Conservation (phyloP, 192 early-diverging fungal species). For the Coemansia sp. region DNA sequence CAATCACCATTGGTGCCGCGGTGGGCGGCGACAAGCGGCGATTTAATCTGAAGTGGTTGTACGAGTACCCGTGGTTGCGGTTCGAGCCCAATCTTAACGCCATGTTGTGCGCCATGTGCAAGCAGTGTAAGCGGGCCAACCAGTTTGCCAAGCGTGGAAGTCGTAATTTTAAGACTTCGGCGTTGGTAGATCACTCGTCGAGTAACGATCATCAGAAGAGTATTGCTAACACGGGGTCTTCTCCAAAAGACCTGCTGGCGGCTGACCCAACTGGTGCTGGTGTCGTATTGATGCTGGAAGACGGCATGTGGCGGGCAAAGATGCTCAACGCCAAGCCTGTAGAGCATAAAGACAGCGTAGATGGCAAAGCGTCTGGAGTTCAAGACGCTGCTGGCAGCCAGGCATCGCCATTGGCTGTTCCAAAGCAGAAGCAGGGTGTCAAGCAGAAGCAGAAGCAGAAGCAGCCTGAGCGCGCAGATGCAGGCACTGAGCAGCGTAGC, state of each 20-base stretch:
- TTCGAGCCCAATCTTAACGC: conserved; percentile 34
- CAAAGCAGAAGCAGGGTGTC: not conserved
- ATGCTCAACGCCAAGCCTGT: not conserved
- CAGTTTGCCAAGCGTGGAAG: conserved; percentile 53
- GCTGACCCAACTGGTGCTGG: not conserved
- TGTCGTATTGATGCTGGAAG: conserved; percentile 13
- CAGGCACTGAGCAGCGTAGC: not conserved
- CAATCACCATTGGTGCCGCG: conserved; percentile 48
- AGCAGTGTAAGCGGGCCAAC: conserved; percentile 34
- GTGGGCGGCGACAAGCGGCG: conserved; percentile 47
- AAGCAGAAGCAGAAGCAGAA: not conserved
- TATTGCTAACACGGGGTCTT: conserved; percentile 12
- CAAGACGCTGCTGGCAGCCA: too few species aligned
- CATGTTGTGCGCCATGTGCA: conserved; percentile 51
- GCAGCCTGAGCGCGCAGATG: not conserved
- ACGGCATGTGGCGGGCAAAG: conserved; percentile 26
- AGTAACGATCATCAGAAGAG: conserved; percentile 52
- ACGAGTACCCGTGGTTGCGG: conserved; percentile 52
- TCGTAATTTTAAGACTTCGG: conserved; percentile 52
- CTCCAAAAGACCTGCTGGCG: not conserved
- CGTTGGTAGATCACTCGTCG: conserved; percentile 43
- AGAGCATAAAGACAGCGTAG: too few species aligned
- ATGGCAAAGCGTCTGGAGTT: too few species aligned
- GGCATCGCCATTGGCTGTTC: too few species aligned
- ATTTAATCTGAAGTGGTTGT: conserved; percentile 52